Percentiles rank a stretch among this genome's conserved stretches.
phyloP scores from a whole-genome alignment of 768 basidiomycete species.

The Leccinum aurantiacum region DNA sequence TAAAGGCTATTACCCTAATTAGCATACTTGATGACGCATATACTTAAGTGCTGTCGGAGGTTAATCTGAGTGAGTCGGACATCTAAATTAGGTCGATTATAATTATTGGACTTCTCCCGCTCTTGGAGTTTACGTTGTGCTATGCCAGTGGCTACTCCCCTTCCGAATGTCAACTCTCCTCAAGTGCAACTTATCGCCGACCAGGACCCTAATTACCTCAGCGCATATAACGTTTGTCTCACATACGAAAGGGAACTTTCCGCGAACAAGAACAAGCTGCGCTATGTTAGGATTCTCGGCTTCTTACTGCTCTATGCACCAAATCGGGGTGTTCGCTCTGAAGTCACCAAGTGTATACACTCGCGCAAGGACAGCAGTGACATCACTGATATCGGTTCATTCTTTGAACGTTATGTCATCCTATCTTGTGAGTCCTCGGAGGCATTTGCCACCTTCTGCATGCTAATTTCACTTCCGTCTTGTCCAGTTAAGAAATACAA shows the following conservation, averaged over 20 bases:
- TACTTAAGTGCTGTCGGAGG: too few species aligned
- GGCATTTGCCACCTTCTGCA: not conserved
- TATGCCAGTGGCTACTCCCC: too few species aligned
- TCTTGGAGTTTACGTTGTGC: too few species aligned
- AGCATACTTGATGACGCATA: too few species aligned
- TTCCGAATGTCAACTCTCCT: too few species aligned
- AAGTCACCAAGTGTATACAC: slow-evolving; percentile 6
- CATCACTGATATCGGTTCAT: not conserved
- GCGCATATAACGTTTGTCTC: too few species aligned
- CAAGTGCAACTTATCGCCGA: too few species aligned
- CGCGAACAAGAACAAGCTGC: not conserved
- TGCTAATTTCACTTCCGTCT: not conserved
- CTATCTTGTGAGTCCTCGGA: slow-evolving; percentile 3
- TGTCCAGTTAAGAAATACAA: slow-evolving; percentile 15
- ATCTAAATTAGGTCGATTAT: too few species aligned
- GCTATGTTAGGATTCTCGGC: slow-evolving; percentile 4
- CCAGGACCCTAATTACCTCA: too few species aligned
- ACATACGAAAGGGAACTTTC: not conserved
- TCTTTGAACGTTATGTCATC: slow-evolving; percentile 5
- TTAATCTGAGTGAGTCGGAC: too few species aligned
- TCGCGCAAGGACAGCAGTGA: not conserved
- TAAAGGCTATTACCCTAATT: too few species aligned
- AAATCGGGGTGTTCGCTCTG: not conserved
- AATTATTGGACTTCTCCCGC: too few species aligned
- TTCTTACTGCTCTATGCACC: slow-evolving; percentile 6